phyloP scores from a whole-genome alignment of 2,329 filamentous ascomycete species.

The Metarhizium humberi region DNA sequence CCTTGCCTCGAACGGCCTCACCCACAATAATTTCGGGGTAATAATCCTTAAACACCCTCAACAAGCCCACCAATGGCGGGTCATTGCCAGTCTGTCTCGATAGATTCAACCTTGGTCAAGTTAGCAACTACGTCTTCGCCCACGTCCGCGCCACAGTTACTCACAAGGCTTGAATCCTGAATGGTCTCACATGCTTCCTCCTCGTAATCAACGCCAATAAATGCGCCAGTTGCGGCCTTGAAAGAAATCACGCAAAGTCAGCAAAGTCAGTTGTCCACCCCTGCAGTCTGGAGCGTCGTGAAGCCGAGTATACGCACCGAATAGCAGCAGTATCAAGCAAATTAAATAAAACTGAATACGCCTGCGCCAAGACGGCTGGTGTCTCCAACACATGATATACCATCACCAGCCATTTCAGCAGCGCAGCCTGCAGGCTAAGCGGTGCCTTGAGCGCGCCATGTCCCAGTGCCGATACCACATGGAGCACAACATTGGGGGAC shows the following conservation, averaged over 20 bases:
- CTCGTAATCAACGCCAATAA: slow-evolving; percentile 70
- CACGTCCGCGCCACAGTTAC: slow-evolving; percentile 13
- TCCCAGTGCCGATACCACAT: slow-evolving; percentile 64
- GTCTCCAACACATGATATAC: slow-evolving; percentile 63
- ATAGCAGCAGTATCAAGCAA: slow-evolving; percentile 72
- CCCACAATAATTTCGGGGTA: slow-evolving; percentile 82
- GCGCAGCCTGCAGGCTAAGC: slow-evolving; percentile 56
- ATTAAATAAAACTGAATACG: slow-evolving; percentile 72
- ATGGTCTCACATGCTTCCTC: slow-evolving; percentile 74
- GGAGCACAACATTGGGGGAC: slow-evolving; percentile 49
- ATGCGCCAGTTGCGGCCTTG: slow-evolving; percentile 58
- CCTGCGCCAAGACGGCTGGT: slow-evolving; percentile 51
- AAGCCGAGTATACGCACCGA: slow-evolving; percentile 33
- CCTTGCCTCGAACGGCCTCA: slow-evolving; percentile 51
- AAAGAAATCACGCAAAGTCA: neutral
- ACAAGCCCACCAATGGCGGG: slow-evolving; percentile 60
- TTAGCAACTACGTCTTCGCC: neutral
- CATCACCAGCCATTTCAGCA: slow-evolving; percentile 72
- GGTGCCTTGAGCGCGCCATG: slow-evolving; percentile 69
- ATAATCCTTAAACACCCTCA: slow-evolving; percentile 83
- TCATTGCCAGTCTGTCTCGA: slow-evolving; percentile 60
- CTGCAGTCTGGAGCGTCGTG: neutral
- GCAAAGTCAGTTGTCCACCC: neutral
- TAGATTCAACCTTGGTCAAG: slow-evolving; percentile 40
- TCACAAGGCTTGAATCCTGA: slow-evolving; percentile 69